phyloP scores from a whole-genome alignment of 805 yeast genomes.

The Wickerhamomyces subpelliculosus region DNA sequence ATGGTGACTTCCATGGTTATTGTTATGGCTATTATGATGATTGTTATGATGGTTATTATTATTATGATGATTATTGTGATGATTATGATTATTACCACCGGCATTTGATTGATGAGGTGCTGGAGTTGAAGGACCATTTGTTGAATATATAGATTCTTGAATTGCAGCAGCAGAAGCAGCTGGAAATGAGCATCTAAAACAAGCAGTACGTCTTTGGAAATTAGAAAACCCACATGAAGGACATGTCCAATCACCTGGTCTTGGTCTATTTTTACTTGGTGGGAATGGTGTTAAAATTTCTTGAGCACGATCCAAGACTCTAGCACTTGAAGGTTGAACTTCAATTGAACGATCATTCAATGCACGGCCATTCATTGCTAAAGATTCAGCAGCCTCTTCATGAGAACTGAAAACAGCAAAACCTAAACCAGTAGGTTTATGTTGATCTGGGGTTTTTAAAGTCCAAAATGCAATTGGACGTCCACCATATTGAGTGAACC shows the following conservation, averaged over 20 bases:
- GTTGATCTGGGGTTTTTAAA: constrained; percentile 52
- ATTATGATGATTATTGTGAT: constrained; percentile 1
- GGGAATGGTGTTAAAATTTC: constrained; percentile 83
- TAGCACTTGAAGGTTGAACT: constrained; percentile 78
- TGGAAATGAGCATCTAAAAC: constrained; percentile 89
- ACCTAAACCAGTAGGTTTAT: constrained; percentile 55
- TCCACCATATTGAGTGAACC: constrained; percentile 86
- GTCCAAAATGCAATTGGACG: constrained; percentile 90
- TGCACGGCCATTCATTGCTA: constrained; percentile 72
- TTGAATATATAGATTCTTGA: constrained; percentile 49
- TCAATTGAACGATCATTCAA: constrained; percentile 72
- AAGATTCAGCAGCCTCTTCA: constrained; percentile 77
- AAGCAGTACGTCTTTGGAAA: constrained; percentile 89
- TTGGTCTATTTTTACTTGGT: constrained; percentile 74
- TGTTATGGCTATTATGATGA: constrained; percentile 2
- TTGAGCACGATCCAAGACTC: constrained; percentile 73
- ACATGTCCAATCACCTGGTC: constrained; percentile 99
- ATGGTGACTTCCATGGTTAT: constrained; percentile 6
- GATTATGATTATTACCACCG: constrained; percentile 5
- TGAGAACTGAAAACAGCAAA: constrained; percentile 81
- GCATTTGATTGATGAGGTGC: constrained; percentile 4
- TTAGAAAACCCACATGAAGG: constrained; percentile 94
- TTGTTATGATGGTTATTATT: constrained; percentile 1
- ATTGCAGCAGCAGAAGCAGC: constrained; percentile 66
- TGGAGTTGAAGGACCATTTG: neutral